Percentiles rank a stretch among this genome's conserved stretches.
phyloP scores from a whole-genome alignment of 768 basidiomycete genomes.

The Mycena maculata region DNA sequence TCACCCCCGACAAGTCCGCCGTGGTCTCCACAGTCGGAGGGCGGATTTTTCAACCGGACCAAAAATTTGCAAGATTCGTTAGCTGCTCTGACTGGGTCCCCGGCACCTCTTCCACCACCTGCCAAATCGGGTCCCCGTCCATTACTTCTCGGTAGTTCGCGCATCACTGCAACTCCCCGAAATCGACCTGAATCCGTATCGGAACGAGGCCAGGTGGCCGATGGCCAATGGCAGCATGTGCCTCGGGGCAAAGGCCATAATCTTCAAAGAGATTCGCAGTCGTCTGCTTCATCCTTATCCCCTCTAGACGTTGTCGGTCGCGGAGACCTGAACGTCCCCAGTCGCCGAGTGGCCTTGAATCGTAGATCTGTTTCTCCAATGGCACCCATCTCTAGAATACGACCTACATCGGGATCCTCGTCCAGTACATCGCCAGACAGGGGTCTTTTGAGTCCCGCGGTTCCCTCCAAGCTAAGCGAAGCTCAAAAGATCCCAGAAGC shows the following conservation, averaged over 20 bases:
- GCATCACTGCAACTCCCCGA: constrained; percentile 50
- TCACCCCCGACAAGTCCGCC: constrained; percentile 50
- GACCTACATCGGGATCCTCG: constrained; percentile 54
- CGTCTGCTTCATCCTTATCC: constrained; percentile 73
- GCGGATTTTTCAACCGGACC: constrained; percentile 51
- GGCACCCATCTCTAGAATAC: constrained; percentile 65
- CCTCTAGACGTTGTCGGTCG: constrained; percentile 60
- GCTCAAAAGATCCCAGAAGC: constrained; percentile 15
- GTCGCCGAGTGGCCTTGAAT: constrained; percentile 73
- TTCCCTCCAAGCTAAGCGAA: constrained; percentile 33
- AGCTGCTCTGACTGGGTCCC: constrained; percentile 52
- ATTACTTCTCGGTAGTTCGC: constrained; percentile 68
- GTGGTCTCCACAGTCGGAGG: constrained; percentile 40
- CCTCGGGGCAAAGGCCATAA: constrained; percentile 52
- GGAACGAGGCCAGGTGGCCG: constrained; percentile 49
- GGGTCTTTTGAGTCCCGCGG: constrained; percentile 47
- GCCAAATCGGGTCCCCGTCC: constrained; percentile 73
- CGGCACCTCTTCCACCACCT: constrained; percentile 44
- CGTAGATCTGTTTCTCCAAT: constrained; percentile 78
- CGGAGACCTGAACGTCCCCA: constrained; percentile 65
- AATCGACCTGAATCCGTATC: constrained; percentile 44
- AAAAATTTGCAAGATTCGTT: constrained; percentile 57
- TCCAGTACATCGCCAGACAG: constrained; percentile 55
- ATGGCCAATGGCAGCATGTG: constrained; percentile 63
- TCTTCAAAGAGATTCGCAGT: constrained; percentile 66